Evolutionary conservation across 208 protist species (phyloP).

Genomic region (Crithidia thermophila): DNA sequence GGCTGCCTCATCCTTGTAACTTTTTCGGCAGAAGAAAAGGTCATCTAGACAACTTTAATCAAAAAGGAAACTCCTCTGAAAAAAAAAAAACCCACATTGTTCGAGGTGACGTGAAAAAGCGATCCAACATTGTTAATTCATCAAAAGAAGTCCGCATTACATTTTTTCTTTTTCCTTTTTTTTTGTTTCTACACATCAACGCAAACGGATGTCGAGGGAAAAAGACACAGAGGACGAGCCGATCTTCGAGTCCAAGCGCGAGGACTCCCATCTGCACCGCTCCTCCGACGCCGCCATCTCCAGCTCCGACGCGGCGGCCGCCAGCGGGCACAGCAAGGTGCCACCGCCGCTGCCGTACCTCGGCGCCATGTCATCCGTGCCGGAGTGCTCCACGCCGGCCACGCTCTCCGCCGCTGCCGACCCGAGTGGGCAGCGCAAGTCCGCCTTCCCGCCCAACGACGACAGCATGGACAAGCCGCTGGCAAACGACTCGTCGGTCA

Average conservation of each 20-base stretch:
- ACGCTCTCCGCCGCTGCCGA: conserved; percentile 7
- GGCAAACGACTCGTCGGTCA: neutral
- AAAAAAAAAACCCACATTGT: neutral
- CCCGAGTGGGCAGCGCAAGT: neutral
- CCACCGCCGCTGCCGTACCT: conserved; percentile 5
- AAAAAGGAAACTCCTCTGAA: too few relatives aligned
- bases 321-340: neutral
- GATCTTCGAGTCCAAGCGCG: too few relatives aligned
- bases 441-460: neutral
- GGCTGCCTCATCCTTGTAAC: too few relatives aligned
- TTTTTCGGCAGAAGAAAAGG: neutral
- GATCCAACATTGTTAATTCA: neutral
- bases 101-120: neutral
- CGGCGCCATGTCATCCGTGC: neutral
- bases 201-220: neutral
- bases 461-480: conserved; percentile 22
- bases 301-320: neutral
- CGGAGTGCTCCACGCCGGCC: conserved; percentile 4
- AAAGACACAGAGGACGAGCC: conserved; percentile 6
- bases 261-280: neutral
- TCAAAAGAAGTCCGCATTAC: neutral
- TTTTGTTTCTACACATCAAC: too few relatives aligned
- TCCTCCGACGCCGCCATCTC: neutral
- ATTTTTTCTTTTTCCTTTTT: too few relatives aligned
- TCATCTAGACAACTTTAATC: too few relatives aligned